Percentiles rank a stretch among this genome's conserved stretches.
Evolutionary conservation across 2,329 filamentous ascomycete genomes (phyloP).

Genomic region (Penicillium capsulatum): DNA sequence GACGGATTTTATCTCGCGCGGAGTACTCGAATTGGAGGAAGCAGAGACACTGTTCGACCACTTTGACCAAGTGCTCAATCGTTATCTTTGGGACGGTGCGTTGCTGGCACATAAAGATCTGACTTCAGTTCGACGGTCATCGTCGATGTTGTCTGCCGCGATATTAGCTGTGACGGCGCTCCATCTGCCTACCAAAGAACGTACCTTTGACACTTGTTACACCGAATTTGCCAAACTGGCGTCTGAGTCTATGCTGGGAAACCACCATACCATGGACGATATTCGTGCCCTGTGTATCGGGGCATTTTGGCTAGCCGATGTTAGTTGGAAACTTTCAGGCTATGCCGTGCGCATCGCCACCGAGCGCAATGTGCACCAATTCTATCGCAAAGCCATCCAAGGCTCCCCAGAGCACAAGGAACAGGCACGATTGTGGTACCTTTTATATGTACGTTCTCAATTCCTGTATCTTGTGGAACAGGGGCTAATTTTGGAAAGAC

Average conservation of each 20-base stretch:
- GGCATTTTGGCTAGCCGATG: conserved; percentile 54
- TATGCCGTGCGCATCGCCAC: conserved; percentile 43
- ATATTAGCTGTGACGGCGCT: conserved; percentile 51
- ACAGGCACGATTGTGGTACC: conserved; percentile 39
- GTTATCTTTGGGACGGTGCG: conserved; percentile 42
- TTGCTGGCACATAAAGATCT: conserved; percentile 46
- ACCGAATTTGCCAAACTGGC: conserved; percentile 52
- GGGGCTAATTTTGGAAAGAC: conserved; percentile 27
- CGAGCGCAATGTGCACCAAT: conserved; percentile 42
- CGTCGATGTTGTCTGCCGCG: conserved; percentile 40
- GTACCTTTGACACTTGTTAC: conserved; percentile 48
- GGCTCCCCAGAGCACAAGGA: conserved; percentile 37
- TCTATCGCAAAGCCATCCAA: conserved; percentile 39
- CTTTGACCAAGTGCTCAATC: conserved; percentile 41
- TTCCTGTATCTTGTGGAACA: too few relatives aligned
- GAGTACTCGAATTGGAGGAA: conserved; percentile 44
- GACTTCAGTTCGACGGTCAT: conserved; percentile 45
- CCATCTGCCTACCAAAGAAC: conserved; percentile 47
- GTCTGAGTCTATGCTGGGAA: conserved; percentile 51
- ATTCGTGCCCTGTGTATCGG: conserved; percentile 53
- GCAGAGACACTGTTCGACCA: conserved; percentile 41
- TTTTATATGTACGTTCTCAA: conserved; percentile 38
- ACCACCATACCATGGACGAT: conserved; percentile 50
- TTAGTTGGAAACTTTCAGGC: conserved; percentile 47
- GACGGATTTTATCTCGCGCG: conserved; percentile 51